Evolutionary conservation across 1,139 yeast species (phyloP).

Genomic region (Suhomyces yuchorum): DNA sequence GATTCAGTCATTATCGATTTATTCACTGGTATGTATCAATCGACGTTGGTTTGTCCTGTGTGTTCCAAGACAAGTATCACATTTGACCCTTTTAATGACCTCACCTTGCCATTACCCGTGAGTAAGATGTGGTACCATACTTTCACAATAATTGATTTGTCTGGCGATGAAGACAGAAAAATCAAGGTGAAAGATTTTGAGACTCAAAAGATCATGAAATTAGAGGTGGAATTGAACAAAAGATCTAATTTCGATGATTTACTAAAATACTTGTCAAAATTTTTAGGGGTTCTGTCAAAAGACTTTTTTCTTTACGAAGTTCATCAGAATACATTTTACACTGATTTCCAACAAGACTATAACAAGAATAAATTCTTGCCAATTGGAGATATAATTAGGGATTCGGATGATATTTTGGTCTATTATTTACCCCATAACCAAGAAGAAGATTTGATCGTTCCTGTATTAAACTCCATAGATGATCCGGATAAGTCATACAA

Average conservation of each 20-base stretch:
- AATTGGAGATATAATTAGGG: slow-evolving; percentile 66
- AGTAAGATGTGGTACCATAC: slow-evolving; percentile 72
- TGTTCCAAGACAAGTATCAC: slow-evolving; percentile 83
- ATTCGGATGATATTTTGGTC: slow-evolving; percentile 64
- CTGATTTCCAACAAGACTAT: slow-evolving; percentile 63
- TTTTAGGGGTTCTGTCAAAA: slow-evolving; percentile 45
- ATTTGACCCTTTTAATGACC: slow-evolving; percentile 91
- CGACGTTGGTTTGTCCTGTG: slow-evolving; percentile 84
- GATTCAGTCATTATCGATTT: slow-evolving; percentile 84
- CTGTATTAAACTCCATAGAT: slow-evolving; percentile 61
- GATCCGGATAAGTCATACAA: slow-evolving; percentile 45
- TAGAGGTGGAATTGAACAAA: slow-evolving; percentile 74
- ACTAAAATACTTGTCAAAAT: slow-evolving; percentile 58
- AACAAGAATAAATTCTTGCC: slow-evolving; percentile 65
- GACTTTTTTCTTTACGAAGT: slow-evolving; percentile 68
- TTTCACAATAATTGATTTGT: slow-evolving; percentile 61
- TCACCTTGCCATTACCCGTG: slow-evolving; percentile 87
- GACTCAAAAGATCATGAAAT: slow-evolving; percentile 28
- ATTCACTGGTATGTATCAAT: slow-evolving; percentile 88
- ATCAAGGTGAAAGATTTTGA: slow-evolving; percentile 7
- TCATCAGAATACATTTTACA: slow-evolving; percentile 68
- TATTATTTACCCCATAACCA: slow-evolving; percentile 62
- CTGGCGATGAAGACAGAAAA: slow-evolving; percentile 42
- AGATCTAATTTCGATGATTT: slow-evolving; percentile 68
- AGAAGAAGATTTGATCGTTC: slow-evolving; percentile 56